Base-by-base conservation (phyloP, 345 rosid genomes). In the Anastatica hierochuntica region DNA sequence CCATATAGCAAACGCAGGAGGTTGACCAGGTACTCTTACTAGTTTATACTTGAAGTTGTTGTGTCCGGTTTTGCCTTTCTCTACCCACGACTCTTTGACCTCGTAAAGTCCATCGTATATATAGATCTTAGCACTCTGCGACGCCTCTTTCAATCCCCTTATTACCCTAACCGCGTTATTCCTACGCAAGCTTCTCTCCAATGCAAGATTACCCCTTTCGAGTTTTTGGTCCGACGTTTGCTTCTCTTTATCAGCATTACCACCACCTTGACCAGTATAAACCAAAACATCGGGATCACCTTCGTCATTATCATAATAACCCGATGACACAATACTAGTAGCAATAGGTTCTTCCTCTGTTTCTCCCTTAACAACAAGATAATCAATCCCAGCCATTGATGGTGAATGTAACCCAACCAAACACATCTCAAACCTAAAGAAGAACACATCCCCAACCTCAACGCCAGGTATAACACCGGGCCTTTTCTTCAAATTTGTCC, bases 361-460 rank as follows among this genome's bases (percentile, higher is more conserved):
- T 41, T 75, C 82, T 48, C 67, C 80, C 59, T 66, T 81, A 7
- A 72, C 37, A 55, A 53, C n/a, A 71, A 92, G 53, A 74, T 85
- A 88, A 67, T 92, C 98, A 24, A 88, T 88, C 16, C 98, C 98
- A 43, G 87, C 97, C 89, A 88, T 87, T 23, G 85, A 67, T 42
- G 70, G 95, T 26, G 88, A 69, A 64, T 92, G 97, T 53, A 92
- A 58, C 10, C 97, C 98, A 7, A 85, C 64, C 62, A 88, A 71
- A 69, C 87, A 81, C 77, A 92, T 61, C 67, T 92, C 97, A 78
- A 88, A 85, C 48, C 97, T 63, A 43, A 83, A 88, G 66, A 74
- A 81, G 81, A 79, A 92, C 43, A 88, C 60, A 43, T 88, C 95
- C 4, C 98, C 95, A 34, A 88, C 65, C 58, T 85, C 81, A 39